phyloP scores from a whole-genome alignment of 805 yeast genomes.

The Wickerhamiella azyma region DNA sequence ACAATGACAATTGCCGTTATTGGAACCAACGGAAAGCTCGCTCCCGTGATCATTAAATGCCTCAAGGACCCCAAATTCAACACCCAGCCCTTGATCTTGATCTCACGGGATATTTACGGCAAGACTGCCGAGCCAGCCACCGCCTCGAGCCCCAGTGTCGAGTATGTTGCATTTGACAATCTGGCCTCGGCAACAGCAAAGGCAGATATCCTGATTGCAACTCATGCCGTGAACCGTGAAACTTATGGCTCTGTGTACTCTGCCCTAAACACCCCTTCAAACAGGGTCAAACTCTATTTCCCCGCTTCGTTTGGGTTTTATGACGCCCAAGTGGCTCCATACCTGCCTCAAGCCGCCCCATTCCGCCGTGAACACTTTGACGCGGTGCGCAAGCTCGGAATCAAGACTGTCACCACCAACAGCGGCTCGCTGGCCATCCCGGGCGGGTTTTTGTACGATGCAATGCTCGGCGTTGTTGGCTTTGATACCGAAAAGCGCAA shows the following conservation, averaged over 20 bases:
- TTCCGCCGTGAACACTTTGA: background rate
- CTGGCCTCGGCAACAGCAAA: too few relatives aligned
- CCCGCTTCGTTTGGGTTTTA: background rate
- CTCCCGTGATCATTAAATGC: background rate
- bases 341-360: background rate
- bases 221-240: too few relatives aligned
- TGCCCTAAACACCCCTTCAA: background rate
- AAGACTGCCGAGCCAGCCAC: too few relatives aligned
- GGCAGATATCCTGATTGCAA: too few relatives aligned
- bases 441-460: background rate
- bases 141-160: too few relatives aligned
- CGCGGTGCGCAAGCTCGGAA: conserved; percentile 1
- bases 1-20: conserved; percentile 1
- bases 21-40: background rate
- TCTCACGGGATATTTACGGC: background rate
- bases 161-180: too few relatives aligned
- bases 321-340: background rate
- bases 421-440: background rate
- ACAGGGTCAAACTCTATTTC: background rate
- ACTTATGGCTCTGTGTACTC: too few relatives aligned
- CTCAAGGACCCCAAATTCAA: background rate
- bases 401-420: background rate
- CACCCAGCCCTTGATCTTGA: background rate
- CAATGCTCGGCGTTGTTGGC: background rate
- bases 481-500: background rate